phyloP scores from a whole-genome alignment of 352 stramenopile species.

The Porosira glacialis region DNA sequence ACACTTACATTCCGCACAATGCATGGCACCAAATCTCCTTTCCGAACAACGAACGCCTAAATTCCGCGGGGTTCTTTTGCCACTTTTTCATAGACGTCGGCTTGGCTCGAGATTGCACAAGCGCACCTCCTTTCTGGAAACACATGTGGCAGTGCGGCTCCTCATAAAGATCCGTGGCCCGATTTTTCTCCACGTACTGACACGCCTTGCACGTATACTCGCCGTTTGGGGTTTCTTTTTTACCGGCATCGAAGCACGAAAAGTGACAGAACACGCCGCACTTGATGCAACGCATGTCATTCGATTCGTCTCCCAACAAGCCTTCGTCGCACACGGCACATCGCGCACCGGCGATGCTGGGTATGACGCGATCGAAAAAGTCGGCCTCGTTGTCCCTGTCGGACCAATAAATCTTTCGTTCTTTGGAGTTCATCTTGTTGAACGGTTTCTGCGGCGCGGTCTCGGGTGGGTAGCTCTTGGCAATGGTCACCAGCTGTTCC shows the following conservation, averaged over 20 bases:
- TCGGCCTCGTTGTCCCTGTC: constrained; percentile 58
- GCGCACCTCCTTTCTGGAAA: constrained; percentile 35
- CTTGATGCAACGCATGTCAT: constrained; percentile 27
- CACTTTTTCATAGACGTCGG: constrained; percentile 64
- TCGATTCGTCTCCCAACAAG: constrained; percentile 17
- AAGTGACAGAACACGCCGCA: constrained; percentile 41
- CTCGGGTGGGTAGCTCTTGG: constrained; percentile 72
- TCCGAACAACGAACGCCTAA: constrained; percentile 61
- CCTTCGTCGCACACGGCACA: constrained; percentile 65
- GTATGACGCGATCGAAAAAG: constrained; percentile 61
- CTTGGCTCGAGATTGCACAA: constrained; percentile 46
- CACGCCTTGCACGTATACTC: constrained; percentile 62
- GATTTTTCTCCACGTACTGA: constrained; percentile 42
- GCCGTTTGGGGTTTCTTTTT: constrained; percentile 17
- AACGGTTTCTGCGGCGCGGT: constrained; percentile 65
- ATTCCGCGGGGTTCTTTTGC: constrained; percentile 51
- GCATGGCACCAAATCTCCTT: constrained; percentile 62
- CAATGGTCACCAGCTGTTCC: constrained; percentile 60
- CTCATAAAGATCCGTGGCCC: constrained; percentile 34
- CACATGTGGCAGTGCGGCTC: constrained; percentile 70
- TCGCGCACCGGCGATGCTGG: constrained; percentile 46
- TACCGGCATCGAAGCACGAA: constrained; percentile 24
- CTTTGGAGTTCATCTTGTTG: constrained; percentile 59
- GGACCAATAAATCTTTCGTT: constrained; percentile 52
- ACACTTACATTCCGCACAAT: constrained; percentile 72